Evolutionary conservation across 1,139 yeast species (phyloP).

Genomic region (Suhomyces guaymorum): DNA sequence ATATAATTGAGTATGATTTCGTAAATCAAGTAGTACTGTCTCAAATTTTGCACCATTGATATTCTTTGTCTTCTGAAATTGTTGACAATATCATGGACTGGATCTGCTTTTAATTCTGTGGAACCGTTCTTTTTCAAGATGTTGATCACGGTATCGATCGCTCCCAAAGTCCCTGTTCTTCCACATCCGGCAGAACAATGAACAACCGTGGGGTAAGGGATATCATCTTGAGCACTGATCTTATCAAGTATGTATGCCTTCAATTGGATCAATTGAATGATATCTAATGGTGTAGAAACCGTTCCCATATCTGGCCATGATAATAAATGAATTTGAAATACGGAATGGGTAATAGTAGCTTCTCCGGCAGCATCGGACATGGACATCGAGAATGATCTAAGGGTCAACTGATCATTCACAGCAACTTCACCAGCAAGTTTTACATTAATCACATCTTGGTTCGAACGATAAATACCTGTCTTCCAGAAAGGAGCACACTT

Average conservation of each 20-base stretch:
- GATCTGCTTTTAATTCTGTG: slow-evolving; percentile 29
- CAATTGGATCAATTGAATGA: slow-evolving; percentile 43
- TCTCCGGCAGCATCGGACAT: slow-evolving; percentile 22
- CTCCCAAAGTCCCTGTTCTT: slow-evolving; percentile 82
- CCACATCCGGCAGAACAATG: slow-evolving; percentile 96
- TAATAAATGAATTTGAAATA: slow-evolving; percentile 50
- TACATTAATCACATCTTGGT: slow-evolving; percentile 34
- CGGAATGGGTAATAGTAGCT: slow-evolving; percentile 23
- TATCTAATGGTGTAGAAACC: slow-evolving; percentile 37
- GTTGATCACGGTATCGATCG: slow-evolving; percentile 66
- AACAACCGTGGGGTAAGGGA: slow-evolving; percentile 52
- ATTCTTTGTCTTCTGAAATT: slow-evolving; percentile 70
- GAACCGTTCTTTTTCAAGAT: slow-evolving; percentile 29
- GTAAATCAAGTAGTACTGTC: slow-evolving; percentile 74
- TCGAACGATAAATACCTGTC: slow-evolving; percentile 46
- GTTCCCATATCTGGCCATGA: slow-evolving; percentile 60
- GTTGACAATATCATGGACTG: slow-evolving; percentile 54
- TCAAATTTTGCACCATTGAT: slow-evolving; percentile 80
- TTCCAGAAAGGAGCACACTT: slow-evolving; percentile 61
- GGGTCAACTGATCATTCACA: slow-evolving; percentile 21
- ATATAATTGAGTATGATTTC: slow-evolving; percentile 42
- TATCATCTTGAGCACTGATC: slow-evolving; percentile 6
- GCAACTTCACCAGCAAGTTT: slow-evolving; percentile 20
- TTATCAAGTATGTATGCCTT: slow-evolving; percentile 33
- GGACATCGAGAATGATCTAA: slow-evolving; percentile 39